Evolutionary conservation across 306 rosid species (phyloP).

Genomic region (Astragalus glycyphyllos): DNA sequence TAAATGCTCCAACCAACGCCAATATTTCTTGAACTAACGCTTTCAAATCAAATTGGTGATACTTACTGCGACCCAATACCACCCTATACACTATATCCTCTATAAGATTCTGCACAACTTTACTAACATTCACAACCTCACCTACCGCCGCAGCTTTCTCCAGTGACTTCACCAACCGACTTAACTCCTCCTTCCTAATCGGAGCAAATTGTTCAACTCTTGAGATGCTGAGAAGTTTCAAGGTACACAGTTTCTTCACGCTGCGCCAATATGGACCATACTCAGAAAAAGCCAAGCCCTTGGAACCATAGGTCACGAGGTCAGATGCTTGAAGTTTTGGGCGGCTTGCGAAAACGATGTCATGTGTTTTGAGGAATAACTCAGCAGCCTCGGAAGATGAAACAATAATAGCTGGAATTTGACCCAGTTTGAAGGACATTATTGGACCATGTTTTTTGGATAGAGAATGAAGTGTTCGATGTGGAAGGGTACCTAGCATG

Average conservation of each 20-base stretch:
- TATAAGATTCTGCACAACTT: neutral
- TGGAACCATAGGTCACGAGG: neutral
- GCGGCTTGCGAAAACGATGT: constrained; percentile 18
- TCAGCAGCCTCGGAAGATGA: constrained; percentile 52
- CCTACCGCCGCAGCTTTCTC: neutral
- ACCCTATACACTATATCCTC: constrained; percentile 30
- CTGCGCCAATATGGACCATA: constrained; percentile 51
- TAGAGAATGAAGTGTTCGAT: constrained; percentile 34
- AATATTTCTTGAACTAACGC: neutral
- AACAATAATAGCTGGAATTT: constrained; percentile 16
- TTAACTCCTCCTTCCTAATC: constrained; percentile 18
- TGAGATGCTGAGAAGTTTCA: constrained; percentile 31
- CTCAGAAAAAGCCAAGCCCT: constrained; percentile 34
- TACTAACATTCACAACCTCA: constrained; percentile 41
- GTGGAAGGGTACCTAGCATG: constrained; percentile 46
- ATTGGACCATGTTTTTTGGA: constrained; percentile 46
- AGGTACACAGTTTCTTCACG: constrained; percentile 42
- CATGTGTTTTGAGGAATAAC: constrained; percentile 52
- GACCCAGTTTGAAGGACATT: constrained; percentile 44
- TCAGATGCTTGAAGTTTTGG: constrained; percentile 6
- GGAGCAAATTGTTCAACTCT: constrained; percentile 31
- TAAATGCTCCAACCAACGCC: constrained; percentile 20
- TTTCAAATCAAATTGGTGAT: constrained; percentile 37
- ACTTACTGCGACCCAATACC: constrained; percentile 29
- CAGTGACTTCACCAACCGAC: neutral